Evolutionary conservation across 2,329 filamentous ascomycete genomes (phyloP), one percentile per base, ranked within the genome.

Genomic region (Talaromyces sp.): DNA sequence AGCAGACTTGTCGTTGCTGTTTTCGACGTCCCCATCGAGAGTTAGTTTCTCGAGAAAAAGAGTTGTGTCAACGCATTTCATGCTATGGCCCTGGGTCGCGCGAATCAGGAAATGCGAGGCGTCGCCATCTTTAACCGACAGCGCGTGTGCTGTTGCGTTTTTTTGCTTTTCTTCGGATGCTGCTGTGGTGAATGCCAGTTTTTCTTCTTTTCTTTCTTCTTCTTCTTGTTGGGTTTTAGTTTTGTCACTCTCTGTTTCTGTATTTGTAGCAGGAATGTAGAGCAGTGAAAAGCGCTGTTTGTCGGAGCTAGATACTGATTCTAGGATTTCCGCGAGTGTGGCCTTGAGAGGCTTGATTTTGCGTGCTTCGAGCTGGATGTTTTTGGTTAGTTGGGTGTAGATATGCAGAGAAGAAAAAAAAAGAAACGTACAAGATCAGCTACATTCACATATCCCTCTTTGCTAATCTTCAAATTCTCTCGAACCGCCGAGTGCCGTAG

Each of bases 41-140:
- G 86, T 87, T 61, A 97, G 81, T 6, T 88, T 87, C 23, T 81
- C 83, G 3, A 96, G 84, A 2, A 96, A 83, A 0, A 84, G 84
- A 54, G 88, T 85, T n/a, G 86, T 86, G 31, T 91, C 88, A 40
- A 88, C 68, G 6, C 87, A 78, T 70, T 87, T 86, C 72, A 99
- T 90, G 69, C 87, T 92, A 80, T 98, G 95, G 60, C 95, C 95
- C 79, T 98, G 95, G 72, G 96, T 96, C 31, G 95, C 95, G 70
- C 95, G 92, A 77, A 99, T 97, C 34, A 96, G 82, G 80, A 88
- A 97, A 74, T 89, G 82, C 0, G 82, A 75, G 0, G 91, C 83
- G 56, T 89, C 80, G 8, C 74, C 64, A 54, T 76, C 73, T 30
- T 70, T 66, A 4, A 72, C 70, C n/a, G 74, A 67, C 14, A 78